Conservation (phyloP, 176 grass and related monocot species). For the Rhynchospora tenuis region DNA sequence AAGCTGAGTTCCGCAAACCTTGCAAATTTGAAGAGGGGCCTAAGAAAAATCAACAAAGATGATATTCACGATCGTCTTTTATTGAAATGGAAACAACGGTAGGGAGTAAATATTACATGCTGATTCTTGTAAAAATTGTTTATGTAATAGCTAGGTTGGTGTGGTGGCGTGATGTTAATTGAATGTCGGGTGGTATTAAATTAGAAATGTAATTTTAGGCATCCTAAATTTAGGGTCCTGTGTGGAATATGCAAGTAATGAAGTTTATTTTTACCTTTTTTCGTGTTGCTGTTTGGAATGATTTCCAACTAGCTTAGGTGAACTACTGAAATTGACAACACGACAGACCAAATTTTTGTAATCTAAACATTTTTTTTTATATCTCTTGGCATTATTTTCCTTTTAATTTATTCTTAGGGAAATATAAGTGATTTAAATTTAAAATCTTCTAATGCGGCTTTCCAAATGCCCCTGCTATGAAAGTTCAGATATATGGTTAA, state of each 20-base stretch:
- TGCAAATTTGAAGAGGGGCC: slow-evolving; percentile 57
- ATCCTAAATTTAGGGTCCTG: not conserved
- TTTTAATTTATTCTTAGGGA: too few species aligned
- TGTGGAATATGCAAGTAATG: not conserved
- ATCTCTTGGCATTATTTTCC: too few species aligned
- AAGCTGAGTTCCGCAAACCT: slow-evolving; percentile 61
- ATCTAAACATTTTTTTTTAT: not conserved
- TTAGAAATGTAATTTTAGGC: too few species aligned
- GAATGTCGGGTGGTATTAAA: not conserved
- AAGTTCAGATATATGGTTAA: too few species aligned
- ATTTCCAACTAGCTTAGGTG: not conserved
- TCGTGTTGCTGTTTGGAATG: not conserved
- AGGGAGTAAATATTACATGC: not conserved
- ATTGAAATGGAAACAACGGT: slow-evolving; percentile 65
- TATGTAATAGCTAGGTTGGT: not conserved
- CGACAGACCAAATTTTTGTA: not conserved
- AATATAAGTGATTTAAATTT: too few species aligned
- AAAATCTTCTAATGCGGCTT: too few species aligned
- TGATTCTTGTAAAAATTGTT: not conserved
- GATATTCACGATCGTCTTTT: slow-evolving; percentile 57
- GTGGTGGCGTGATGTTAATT: not conserved
- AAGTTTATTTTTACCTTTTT: not conserved
- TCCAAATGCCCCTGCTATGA: too few species aligned
- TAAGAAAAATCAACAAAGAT: slow-evolving; percentile 50
- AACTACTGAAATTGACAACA: not conserved